A percentile compares a stretch with the other conserved stretches of the same genome.
Evolutionary conservation across 1,139 yeast genomes (phyloP).

Genomic region (Geotrichum reessii): DNA sequence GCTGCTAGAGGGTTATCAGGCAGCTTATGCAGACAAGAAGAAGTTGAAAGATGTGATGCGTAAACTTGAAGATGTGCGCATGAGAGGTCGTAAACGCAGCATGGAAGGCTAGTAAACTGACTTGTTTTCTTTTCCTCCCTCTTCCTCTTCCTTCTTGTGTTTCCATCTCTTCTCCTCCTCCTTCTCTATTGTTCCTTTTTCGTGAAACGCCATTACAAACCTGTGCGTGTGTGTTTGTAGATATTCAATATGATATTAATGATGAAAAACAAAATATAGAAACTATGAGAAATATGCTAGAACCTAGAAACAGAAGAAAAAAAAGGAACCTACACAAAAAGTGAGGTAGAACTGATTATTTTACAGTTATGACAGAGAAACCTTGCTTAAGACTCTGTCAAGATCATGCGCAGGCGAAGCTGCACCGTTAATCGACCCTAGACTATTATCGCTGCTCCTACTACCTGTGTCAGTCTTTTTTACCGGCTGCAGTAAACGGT

Average conservation of each 20-base stretch:
- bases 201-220: neutral
- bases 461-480: constrained; percentile 11
- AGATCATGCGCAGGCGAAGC: constrained; percentile 12
- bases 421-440: neutral
- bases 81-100: constrained; percentile 91
- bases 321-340: too few species aligned
- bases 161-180: too few species aligned
- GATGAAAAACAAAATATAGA: neutral
- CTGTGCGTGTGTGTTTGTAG: neutral
- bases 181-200: too few species aligned
- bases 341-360: neutral
- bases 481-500: constrained; percentile 30
- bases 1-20: constrained; percentile 67
- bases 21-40: constrained; percentile 20
- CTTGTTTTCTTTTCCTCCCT: too few species aligned
- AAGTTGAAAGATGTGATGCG: constrained; percentile 50
- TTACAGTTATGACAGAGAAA: constrained; percentile 6
- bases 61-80: constrained; percentile 74
- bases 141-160: too few species aligned
- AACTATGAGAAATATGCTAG: neutral
- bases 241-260: neutral
- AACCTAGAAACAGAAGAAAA: neutral
- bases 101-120: constrained; percentile 68
- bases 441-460: constrained; percentile 5
- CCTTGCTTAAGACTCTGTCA: constrained; percentile 19